Evolutionary conservation across 1,284 basidiomycete genomes (phyloP), one percentile per base, ranked within the genome.

Genomic region (Cystobasidiaceae sp.): DNA sequence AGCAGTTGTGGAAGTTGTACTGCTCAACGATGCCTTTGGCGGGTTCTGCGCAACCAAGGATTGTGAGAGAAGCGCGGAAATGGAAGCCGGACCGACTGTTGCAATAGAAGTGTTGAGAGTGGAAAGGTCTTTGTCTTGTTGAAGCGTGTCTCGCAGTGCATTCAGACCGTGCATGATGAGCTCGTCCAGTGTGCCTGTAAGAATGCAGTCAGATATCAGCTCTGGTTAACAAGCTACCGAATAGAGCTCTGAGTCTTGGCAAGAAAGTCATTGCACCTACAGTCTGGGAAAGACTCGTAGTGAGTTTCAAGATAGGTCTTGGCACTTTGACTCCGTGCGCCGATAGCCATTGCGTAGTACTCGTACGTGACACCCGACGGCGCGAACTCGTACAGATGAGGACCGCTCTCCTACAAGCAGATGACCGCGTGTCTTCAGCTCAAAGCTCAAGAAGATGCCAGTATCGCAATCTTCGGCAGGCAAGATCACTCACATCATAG

Each of bases 301-400:
- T 97, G 86, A 77, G 89, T 88, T 81, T 99, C 96, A 30, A 99
- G 82, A 77, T 98, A 98, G 7, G 96, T 99, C 81, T 97, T 98
- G 60, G 96, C 94, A 72, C 90, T 93, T 79, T 98, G 96, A 77
- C 87, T 91, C 52, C 96, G 85, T 17, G 96, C 96, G 56, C 96
- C 96, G 77, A 99, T 97, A 30, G 91, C 93, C 85, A 97, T 96
- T 46, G 96, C 96, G 76, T 87, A 93, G 80, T 97, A 99, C 78
- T 98, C 96, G 76, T 94, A 97, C 54, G 92, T 92, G 75, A 92
- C 96, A 28, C 96, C 96, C 0, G 93, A 90, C 0, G 96, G 96
- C 0, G 90, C 93, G 80, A 99, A 98, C 78, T 98, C 96, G 79
- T 91, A 97, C 49, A 99, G 85, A 78, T 98, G 96, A 9, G 96